Evolutionary conservation across 164 flowering plant species (phyloP).

Genomic region (Annona cherimola): DNA sequence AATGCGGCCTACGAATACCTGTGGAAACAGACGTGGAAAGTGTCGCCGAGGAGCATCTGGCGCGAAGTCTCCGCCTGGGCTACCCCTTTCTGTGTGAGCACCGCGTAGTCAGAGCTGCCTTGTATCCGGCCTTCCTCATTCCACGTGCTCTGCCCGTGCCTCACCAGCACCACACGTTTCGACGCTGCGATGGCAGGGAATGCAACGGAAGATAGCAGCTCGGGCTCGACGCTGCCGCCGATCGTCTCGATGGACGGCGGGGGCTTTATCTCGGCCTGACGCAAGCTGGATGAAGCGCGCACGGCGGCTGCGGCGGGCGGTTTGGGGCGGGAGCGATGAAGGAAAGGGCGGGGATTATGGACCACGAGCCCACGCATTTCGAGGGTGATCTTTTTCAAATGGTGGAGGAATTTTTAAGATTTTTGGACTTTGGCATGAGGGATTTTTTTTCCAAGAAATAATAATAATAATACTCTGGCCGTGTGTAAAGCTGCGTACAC

Average conservation of each 20-base stretch:
- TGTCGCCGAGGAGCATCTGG: constrained; percentile 75
- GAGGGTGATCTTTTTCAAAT: neutral
- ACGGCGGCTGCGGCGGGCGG: neutral
- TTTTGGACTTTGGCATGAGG: neutral
- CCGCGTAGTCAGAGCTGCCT: constrained; percentile 88
- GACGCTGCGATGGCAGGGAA: constrained; percentile 50
- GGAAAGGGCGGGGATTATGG: neutral
- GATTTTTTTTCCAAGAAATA: neutral
- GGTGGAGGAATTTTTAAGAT: neutral
- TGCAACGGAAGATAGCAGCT: constrained; percentile 17
- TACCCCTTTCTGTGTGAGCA: constrained; percentile 82
- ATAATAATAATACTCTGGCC: constrained; percentile 40
- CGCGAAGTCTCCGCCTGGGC: constrained; percentile 87
- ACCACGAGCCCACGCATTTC: neutral
- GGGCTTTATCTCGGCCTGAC: constrained; percentile 4
- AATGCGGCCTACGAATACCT: constrained; percentile 30
- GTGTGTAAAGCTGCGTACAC: neutral
- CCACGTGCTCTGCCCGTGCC: constrained; percentile 99
- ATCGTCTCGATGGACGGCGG: neutral
- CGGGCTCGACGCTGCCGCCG: constrained; percentile 9
- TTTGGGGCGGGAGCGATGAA: neutral
- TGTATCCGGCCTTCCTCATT: constrained; percentile 92
- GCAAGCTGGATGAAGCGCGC: neutral
- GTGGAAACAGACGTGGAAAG: constrained; percentile 74
- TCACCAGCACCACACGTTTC: constrained; percentile 83